These are phyloP conservation scores for Penicillium corylophilum DNA, from an alignment of 2,329 filamentous ascomycete genomes.

Conservation along the genomic window DNA sequence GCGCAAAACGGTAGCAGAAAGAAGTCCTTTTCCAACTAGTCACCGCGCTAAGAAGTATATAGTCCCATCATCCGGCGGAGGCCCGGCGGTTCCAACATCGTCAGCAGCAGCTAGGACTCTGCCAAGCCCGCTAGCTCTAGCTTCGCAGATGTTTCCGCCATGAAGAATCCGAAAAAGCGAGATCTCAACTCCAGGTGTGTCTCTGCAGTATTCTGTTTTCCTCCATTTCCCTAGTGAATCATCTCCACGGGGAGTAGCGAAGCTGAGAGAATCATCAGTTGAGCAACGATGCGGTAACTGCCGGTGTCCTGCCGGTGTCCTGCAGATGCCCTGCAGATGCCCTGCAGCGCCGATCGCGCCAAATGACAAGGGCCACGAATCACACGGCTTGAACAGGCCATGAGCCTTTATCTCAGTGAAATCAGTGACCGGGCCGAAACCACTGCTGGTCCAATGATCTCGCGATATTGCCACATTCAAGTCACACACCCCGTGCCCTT, in stretches of 20 bases:
- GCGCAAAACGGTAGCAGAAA: too few species aligned
- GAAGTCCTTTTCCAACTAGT: too few species aligned
- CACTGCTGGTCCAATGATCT: neutral
- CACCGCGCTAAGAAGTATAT: neutral
- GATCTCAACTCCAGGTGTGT: neutral
- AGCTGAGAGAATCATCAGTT: neutral
- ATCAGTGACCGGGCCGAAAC: neutral
- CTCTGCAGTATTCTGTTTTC: neutral
- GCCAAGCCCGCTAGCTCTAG: neutral
- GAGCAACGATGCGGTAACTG: slow-evolving; percentile 4
- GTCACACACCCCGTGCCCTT: neutral
- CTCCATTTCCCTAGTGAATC: neutral
- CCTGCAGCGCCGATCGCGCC: slow-evolving; percentile 11
- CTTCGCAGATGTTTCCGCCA: neutral
- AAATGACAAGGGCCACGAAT: neutral
- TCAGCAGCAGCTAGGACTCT: neutral
- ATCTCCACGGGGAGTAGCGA: neutral
- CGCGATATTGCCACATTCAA: neutral
- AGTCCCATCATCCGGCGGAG: neutral
- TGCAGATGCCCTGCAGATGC: neutral
- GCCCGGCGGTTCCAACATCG: neutral
- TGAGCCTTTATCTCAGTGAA: neutral
- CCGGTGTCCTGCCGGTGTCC: too few species aligned
- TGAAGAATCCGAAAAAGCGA: neutral
- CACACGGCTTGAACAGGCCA: slow-evolving; percentile 1